A percentile compares a stretch with the other conserved stretches of the same genome.
Evolutionary conservation across 257 asterid genomes (phyloP).

Genomic region (Buddleja alternifolia): DNA sequence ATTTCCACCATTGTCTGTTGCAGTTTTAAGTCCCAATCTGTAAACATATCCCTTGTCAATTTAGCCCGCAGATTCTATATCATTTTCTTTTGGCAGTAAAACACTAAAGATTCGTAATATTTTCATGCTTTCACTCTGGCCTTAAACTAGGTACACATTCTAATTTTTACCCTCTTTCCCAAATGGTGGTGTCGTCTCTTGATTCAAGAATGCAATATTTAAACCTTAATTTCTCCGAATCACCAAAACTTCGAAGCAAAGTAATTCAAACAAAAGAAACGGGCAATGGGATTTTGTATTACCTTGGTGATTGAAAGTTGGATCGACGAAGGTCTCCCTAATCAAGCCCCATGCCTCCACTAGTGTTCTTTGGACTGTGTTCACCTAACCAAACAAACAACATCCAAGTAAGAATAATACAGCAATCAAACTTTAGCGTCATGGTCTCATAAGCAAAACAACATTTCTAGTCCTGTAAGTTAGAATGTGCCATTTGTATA

Average conservation of each 20-base stretch:
- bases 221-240: background rate
- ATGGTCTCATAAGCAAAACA: too few relatives aligned
- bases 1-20: slow-evolving; percentile 95
- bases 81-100: background rate
- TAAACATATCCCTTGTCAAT: slow-evolving; percentile 6
- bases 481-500: too few relatives aligned
- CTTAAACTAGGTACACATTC: too few relatives aligned
- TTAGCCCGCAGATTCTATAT: background rate
- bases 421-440: background rate
- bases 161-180: too few relatives aligned
- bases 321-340: slow-evolving; percentile 91
- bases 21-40: slow-evolving; percentile 95
- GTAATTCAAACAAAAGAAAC: slow-evolving; percentile 11
- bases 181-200: background rate
- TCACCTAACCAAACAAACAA: slow-evolving; percentile 54
- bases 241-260: background rate
- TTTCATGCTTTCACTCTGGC: background rate
- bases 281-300: background rate
- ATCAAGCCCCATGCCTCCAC: slow-evolving; percentile 97
- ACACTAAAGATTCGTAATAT: background rate
- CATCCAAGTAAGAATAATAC: background rate
- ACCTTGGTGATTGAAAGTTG: slow-evolving; percentile 99
- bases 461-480: too few relatives aligned
- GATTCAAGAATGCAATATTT: slow-evolving; percentile 3
- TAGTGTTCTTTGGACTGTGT: slow-evolving; percentile 89